phyloP scores from a whole-genome alignment of 805 yeast species.

The Kluyveromyces aestuarii region DNA sequence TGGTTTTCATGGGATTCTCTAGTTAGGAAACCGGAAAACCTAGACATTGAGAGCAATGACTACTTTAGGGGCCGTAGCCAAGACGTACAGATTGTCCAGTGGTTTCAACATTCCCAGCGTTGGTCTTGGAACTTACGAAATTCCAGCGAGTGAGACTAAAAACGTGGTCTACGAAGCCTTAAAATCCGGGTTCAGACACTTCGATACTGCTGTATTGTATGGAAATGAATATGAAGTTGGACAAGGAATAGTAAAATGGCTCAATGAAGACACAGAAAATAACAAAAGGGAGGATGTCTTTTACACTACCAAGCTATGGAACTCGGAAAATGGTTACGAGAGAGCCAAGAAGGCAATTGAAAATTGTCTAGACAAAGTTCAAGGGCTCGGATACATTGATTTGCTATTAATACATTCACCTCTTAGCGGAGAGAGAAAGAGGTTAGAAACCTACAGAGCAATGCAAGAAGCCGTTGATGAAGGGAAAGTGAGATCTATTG shows the following conservation, averaged over 20 bases:
- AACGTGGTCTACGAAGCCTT: slow-evolving; percentile 49
- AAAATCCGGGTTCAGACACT: slow-evolving; percentile 58
- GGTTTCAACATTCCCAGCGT: slow-evolving; percentile 48
- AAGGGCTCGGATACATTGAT: slow-evolving; percentile 59
- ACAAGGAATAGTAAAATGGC: slow-evolving; percentile 46
- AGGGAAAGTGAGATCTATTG: slow-evolving; percentile 56
- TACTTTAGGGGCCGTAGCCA: slow-evolving; percentile 11
- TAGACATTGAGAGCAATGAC: neutral
- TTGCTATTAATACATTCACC: slow-evolving; percentile 64
- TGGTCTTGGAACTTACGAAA: slow-evolving; percentile 46
- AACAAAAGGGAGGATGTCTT: slow-evolving; percentile 43
- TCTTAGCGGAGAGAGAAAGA: slow-evolving; percentile 33
- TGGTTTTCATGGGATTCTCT: too few relatives aligned
- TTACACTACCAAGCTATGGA: slow-evolving; percentile 72
- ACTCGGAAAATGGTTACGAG: slow-evolving; percentile 49
- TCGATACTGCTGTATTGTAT: slow-evolving; percentile 66
- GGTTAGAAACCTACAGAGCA: slow-evolving; percentile 61
- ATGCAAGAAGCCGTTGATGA: slow-evolving; percentile 61
- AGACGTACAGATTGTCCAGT: slow-evolving; percentile 37
- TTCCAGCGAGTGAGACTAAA: slow-evolving; percentile 32
- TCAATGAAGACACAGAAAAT: slow-evolving; percentile 37
- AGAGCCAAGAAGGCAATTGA: slow-evolving; percentile 51
- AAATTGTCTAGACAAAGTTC: slow-evolving; percentile 43
- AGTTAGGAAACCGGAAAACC: neutral
- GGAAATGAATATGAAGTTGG: slow-evolving; percentile 55